Conservation (phyloP, 2,329 filamentous ascomycete genomes). For the Aspergillus sp. region DNA sequence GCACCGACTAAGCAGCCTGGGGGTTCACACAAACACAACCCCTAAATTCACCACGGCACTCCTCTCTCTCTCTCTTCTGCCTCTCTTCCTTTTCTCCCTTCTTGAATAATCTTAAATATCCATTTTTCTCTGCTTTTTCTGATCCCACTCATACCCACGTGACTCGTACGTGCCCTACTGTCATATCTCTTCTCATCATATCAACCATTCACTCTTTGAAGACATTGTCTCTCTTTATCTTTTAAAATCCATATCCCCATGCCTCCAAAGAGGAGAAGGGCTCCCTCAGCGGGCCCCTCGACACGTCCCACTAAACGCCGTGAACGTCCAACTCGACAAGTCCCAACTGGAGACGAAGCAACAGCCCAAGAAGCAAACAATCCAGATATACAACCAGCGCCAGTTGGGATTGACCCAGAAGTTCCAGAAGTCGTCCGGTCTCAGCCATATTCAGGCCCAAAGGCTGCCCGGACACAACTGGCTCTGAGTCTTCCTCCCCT, state of each 20-base stretch:
- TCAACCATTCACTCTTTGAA: neutral
- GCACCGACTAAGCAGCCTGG: too few relatives aligned
- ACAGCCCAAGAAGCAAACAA: too few relatives aligned
- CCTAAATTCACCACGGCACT: too few relatives aligned
- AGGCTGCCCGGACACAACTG: conserved; percentile 7
- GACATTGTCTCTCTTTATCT: neutral
- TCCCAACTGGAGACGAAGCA: too few relatives aligned
- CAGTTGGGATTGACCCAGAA: too few relatives aligned
- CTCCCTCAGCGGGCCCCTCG: neutral
- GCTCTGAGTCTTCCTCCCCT: conserved; percentile 20
- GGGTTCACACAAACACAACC: too few relatives aligned
- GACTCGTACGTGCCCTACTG: conserved; percentile 6
- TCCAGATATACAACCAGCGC: too few relatives aligned
- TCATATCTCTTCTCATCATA: conserved; percentile 1
- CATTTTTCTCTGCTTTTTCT: neutral
- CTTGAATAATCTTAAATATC: too few relatives aligned
- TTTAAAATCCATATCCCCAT: conserved; percentile 3
- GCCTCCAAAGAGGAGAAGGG: neutral
- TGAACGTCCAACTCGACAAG: too few relatives aligned
- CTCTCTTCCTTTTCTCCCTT: neutral
- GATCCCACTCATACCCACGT: conserved; percentile 6
- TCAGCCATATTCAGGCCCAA: conserved; percentile 7
- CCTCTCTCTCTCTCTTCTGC: neutral
- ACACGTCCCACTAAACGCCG: conserved; percentile 4
- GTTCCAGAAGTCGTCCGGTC: conserved; percentile 19